Evolutionary conservation across 1,284 basidiomycete genomes (phyloP).

Genomic region (Marasmius sp.): DNA sequence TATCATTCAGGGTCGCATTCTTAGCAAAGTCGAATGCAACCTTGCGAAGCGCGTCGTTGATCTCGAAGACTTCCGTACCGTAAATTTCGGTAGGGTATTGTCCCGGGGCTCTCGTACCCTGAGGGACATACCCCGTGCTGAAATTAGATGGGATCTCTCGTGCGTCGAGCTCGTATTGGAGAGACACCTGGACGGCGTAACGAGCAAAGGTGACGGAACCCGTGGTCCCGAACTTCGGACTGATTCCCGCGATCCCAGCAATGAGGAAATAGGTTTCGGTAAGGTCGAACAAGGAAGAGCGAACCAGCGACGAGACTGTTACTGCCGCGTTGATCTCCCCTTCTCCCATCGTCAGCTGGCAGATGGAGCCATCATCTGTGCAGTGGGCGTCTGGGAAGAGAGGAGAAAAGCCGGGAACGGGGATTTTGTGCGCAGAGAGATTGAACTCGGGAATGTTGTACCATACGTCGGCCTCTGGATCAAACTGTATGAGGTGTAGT

Average conservation of each 20-base stretch:
- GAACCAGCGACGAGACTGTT: slow-evolving; percentile 34
- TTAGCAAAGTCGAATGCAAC: slow-evolving; percentile 29
- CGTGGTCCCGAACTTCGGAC: slow-evolving; percentile 38
- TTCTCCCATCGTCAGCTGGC: slow-evolving; percentile 34
- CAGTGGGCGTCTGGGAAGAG: slow-evolving; percentile 13
- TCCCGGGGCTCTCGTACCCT: slow-evolving; percentile 31
- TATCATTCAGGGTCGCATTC: slow-evolving; percentile 37
- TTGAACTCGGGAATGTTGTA: slow-evolving; percentile 15
- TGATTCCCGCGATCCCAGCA: slow-evolving; percentile 46
- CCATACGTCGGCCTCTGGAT: slow-evolving; percentile 9
- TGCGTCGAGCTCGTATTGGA: slow-evolving; percentile 46
- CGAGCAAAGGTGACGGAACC: slow-evolving; percentile 43
- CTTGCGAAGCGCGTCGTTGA: slow-evolving; percentile 44
- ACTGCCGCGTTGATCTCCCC: slow-evolving; percentile 48
- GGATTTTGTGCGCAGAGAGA: slow-evolving; percentile 10
- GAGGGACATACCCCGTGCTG: slow-evolving; percentile 39
- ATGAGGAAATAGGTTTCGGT: slow-evolving; percentile 44
- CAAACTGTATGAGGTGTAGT: slow-evolving; percentile 2
- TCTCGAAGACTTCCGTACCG: slow-evolving; percentile 50
- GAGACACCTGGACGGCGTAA: slow-evolving; percentile 42
- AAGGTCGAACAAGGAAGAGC: slow-evolving; percentile 38
- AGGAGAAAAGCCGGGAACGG: slow-evolving; percentile 14
- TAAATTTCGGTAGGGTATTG: slow-evolving; percentile 33
- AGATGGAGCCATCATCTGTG: slow-evolving; percentile 30
- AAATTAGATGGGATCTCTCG: slow-evolving; percentile 41